A percentile compares a stretch with the other conserved stretches of the same genome.
Conservation (phyloP, 768 basidiomycete genomes). For the Trametes maxima region DNA sequence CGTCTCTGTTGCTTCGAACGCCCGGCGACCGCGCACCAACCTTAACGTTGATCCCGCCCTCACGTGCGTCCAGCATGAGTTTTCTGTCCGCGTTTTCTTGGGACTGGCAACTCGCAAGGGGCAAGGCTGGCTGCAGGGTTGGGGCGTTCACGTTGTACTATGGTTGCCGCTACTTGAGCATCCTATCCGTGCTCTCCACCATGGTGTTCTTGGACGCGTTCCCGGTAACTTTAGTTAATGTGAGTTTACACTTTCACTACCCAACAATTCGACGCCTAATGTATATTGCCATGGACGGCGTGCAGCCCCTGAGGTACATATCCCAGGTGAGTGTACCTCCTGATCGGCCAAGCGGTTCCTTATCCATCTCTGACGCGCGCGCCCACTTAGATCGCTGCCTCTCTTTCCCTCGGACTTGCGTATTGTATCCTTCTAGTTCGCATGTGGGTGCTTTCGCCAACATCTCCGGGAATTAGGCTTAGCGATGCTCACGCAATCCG, state of each 20-base stretch:
- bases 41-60: background rate
- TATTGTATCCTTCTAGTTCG: background rate
- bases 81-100: conserved; percentile 6
- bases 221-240: background rate
- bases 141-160: conserved; percentile 11
- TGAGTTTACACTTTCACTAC: background rate
- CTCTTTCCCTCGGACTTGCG: background rate
- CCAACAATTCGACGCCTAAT: background rate
- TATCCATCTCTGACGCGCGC: background rate
- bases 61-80: background rate
- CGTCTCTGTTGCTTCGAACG: background rate
- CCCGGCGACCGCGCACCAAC: background rate
- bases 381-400: background rate
- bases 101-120: conserved; percentile 4
- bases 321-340: background rate
- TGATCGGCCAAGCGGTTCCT: background rate
- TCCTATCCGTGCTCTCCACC: background rate
- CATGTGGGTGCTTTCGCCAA: background rate
- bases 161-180: conserved; percentile 12
- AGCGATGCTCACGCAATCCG: background rate
- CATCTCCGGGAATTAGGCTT: background rate
- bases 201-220: conserved; percentile 7
- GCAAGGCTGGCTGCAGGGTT: conserved; percentile 5
- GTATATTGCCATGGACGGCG: too few relatives aligned
- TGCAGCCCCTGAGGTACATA: conserved; percentile 1